Evolutionary conservation across 805 yeast genomes (phyloP), one percentile per base, ranked within the genome.

Genomic region (Suhomyces kilbournensis): DNA sequence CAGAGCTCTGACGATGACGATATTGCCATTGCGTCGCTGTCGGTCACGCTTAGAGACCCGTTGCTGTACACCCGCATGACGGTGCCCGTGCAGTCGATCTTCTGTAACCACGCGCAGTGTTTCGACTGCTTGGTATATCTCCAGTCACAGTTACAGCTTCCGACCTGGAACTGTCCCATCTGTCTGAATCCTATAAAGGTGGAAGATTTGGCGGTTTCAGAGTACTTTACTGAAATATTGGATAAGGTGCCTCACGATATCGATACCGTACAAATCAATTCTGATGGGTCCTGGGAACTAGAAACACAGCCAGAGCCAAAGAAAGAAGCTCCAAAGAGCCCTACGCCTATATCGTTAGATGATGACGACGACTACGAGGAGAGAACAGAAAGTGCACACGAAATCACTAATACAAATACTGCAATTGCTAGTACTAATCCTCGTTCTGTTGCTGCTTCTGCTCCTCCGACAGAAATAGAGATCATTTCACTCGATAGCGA

Each of bases 101-200:
- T 69, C 46, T 94, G 99, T 69, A 72, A 78, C 34, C 99, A 94
- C 68, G 70, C 90, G 14, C 93, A 88, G 61, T 92, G 98, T 64
- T 90, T 92, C 66, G 99, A 94, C 68, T 92, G 89, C 0, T 66
- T 77, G 34, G 81, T 88, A 44, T 94, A 81, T 63, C 60, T 94
- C 8, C 81, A 83, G 61, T 76, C 91, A 44, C 98, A 93, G 65
- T 75, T 76, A 51, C 93, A 87, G 63, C 82, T 88, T 0, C 87
- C 97, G 0, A 81, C 88, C 0, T 93, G 97, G 97, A 71, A 72
- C 48, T 94, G 99, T 63, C 97, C 97, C 0, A 77, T 90, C 3
- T 94, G 99, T 65, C 80, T 80, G 55, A 71, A 69, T 4, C 63
- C 63, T 2, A 70, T 90, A 2, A 68, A 74, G 1, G 71, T 84